Base-by-base conservation (phyloP, 2,329 filamentous ascomycete genomes). In the Sordariomycetes sp. region DNA sequence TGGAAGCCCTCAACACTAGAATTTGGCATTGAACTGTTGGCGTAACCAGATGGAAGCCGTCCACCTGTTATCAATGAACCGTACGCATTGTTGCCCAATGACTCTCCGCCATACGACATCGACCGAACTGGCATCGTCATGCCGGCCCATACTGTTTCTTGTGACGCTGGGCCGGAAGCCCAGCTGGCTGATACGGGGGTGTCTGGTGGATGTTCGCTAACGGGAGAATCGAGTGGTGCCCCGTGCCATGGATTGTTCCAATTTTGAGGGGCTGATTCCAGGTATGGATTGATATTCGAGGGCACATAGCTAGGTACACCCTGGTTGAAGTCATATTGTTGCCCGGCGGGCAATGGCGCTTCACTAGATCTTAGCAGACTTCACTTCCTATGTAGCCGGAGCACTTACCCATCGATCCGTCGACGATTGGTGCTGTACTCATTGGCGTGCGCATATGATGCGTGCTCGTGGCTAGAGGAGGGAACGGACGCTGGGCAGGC, bases 211-310 rank as follows among this genome's bases (percentile, higher is more conserved):
- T 63, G 64, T 1, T 68, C 58, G 4, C 64, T 65, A 21, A 72
- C 56, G 8, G 70, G 63, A 7, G 70, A 65, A 26, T 70, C 69
- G 27, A 66, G 58, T 8, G 66, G 49, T 43, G 68, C 72, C 6
- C 60, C 50, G 39, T 64, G 57, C 73, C 72, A 78, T 10, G 58
- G 55, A 8, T 57, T 42, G 37, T 55, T 61, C 39, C 33, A 34
- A 14, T 16, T 29, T 10, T 17, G 10, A 7, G 10, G 12, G 6
- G 15, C 12, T 9, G 11, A 16, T 5, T 29, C 24, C 10, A 21
- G 15, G 17, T 14, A 28, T 3, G 14, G 16, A 6, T 29, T 17
- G 9, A 21, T 29, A 18, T 20, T 27, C 4, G 61, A 42, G 20
- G 63, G 42, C 44, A 66, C 51, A 70, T 69, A 74, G 44, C 50